Evolutionary conservation across 768 basidiomycete genomes (phyloP).

Genomic region (Russula ochroleuca): DNA sequence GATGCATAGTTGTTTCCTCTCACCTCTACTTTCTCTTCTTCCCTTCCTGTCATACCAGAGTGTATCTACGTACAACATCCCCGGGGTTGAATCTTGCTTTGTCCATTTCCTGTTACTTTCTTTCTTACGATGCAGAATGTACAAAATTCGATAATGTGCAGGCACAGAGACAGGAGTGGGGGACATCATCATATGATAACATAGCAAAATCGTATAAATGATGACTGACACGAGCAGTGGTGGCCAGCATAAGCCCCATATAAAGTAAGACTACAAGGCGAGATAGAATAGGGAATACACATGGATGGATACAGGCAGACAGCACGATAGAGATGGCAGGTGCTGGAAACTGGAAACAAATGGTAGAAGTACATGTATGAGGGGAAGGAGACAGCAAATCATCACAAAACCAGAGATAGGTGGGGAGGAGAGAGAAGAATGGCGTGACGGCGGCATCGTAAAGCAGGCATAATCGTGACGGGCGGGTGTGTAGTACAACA

Average conservation of each 20-base stretch:
- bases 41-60: not conserved
- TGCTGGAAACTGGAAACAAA: constrained; percentile 7
- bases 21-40: not conserved
- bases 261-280: constrained; percentile 25
- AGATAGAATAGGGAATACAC: constrained; percentile 30
- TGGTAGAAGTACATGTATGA: constrained; percentile 28
- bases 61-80: constrained; percentile 3
- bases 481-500: constrained; percentile 2
- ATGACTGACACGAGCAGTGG: constrained; percentile 1
- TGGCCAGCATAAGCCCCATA: constrained; percentile 5
- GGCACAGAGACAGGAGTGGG: not conserved
- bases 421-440: not conserved
- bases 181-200: no score
- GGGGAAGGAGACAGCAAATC: not conserved
- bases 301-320: constrained; percentile 23
- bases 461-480: constrained; percentile 20
- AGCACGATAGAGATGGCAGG: constrained; percentile 10
- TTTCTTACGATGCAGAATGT: not conserved
- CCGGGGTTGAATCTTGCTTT: constrained; percentile 4
- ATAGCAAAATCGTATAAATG: constrained; percentile 16
- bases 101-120: not conserved
- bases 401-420: not conserved
- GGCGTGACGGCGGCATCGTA: constrained; percentile 1
- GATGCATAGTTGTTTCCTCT: constrained; percentile 49
- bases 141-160: not conserved